These are phyloP conservation scores for Wickerhamiella domercqiae DNA, from an alignment of 805 yeast species.

Conservation along the genomic window DNA sequence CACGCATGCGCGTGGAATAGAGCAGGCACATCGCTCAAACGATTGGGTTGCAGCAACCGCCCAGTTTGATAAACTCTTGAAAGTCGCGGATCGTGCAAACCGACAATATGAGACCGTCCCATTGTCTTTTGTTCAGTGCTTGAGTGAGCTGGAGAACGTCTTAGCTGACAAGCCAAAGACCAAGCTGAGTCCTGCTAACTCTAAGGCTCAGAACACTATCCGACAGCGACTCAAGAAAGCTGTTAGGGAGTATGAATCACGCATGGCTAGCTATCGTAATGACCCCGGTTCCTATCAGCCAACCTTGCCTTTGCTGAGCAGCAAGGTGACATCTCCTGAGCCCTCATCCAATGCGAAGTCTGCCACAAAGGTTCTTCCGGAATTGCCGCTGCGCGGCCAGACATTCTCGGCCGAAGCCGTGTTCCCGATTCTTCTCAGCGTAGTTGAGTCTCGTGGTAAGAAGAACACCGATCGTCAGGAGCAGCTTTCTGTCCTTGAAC, in stretches of 20 bases:
- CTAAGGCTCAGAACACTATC: conserved; percentile 73
- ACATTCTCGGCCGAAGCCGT: conserved; percentile 33
- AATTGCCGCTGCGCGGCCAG: conserved; percentile 16
- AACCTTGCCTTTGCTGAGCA: conserved; percentile 3
- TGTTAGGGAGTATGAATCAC: conserved; percentile 48
- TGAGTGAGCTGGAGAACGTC: conserved; percentile 59
- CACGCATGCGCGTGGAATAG: conserved; percentile 47
- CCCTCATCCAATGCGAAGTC: conserved; percentile 18
- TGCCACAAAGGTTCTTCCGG: conserved; percentile 21
- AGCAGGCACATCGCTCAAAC: conserved; percentile 47
- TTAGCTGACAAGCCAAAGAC: conserved; percentile 37
- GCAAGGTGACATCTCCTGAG: conserved; percentile 15
- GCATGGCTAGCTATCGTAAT: conserved; percentile 43
- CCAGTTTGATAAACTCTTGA: conserved; percentile 67
- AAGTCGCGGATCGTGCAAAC: conserved; percentile 47
- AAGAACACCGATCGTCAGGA: conserved; percentile 75
- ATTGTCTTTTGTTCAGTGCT: conserved; percentile 45
- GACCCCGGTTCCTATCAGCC: conserved; percentile 57
- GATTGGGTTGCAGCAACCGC: conserved; percentile 63
- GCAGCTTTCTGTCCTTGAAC: conserved; percentile 60
- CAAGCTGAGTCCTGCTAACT: conserved; percentile 68
- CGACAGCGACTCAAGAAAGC: conserved; percentile 80
- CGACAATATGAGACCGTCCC: conserved; percentile 73
- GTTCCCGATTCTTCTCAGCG: conserved; percentile 55
- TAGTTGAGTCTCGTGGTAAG: conserved; percentile 87